These are phyloP conservation scores for Podospora comata DNA, from an alignment of 495 filamentous ascomycete species.

Conservation along the genomic window DNA sequence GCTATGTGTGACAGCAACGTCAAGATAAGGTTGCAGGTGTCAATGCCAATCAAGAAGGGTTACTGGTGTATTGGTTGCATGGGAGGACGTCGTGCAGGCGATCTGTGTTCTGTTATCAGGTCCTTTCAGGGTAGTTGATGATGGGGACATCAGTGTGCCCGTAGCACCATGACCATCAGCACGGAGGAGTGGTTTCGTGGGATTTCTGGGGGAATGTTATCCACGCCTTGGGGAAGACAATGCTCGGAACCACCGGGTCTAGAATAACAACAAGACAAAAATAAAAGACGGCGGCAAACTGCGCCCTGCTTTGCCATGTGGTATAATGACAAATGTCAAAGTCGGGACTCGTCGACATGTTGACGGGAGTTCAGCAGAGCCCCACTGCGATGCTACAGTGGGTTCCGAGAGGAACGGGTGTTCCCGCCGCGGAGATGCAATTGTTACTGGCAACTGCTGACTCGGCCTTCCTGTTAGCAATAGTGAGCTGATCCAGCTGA, in stretches of 20 bases:
- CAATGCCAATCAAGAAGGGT: not conserved
- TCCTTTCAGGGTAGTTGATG: not conserved
- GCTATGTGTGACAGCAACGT: conserved; percentile 2
- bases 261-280: not conserved
- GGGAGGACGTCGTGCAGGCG: not conserved
- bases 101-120: not conserved
- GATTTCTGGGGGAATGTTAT: not conserved
- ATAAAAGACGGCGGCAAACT: not conserved
- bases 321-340: not conserved
- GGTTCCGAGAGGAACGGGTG: conserved; percentile 15
- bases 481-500: conserved; percentile 24
- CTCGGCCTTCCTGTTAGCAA: conserved; percentile 24
- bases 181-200: too few relatives aligned
- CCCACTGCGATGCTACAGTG: not conserved
- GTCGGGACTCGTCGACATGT: not conserved
- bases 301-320: too few relatives aligned
- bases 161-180: too few relatives aligned
- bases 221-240: not conserved
- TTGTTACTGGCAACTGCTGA: conserved; percentile 10
- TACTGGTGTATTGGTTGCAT: not conserved
- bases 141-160: too few relatives aligned
- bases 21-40: conserved; percentile 8
- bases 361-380: not conserved
- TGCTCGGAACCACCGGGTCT: not conserved
- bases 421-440: conserved; percentile 30